Conservation (phyloP, 2,329 filamentous ascomycete species). For the Aspergillus sergii region DNA sequence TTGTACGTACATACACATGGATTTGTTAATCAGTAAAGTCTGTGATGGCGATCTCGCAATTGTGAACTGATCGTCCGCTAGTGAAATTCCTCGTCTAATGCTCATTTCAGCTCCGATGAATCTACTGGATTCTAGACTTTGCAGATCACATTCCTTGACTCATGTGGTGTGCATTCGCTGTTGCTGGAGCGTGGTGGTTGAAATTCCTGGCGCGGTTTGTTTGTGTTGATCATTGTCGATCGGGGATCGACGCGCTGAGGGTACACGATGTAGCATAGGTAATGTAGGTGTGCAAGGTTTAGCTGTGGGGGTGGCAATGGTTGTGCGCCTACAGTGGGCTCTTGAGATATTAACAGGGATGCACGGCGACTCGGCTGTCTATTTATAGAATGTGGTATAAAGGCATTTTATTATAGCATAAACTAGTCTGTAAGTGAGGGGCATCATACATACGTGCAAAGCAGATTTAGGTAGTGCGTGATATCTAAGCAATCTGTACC, state of each 20-base stretch:
- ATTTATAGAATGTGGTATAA: background rate
- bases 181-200: background rate
- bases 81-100: background rate
- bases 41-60: too few species aligned
- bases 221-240: background rate
- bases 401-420: background rate
- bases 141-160: background rate
- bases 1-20: background rate
- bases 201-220: background rate
- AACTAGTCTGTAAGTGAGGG: background rate
- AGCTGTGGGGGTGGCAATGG: background rate
- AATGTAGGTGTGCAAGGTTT: background rate
- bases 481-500: background rate
- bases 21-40: too few species aligned
- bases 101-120: background rate
- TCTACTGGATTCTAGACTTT: background rate
- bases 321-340: background rate
- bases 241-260: background rate
- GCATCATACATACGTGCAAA: conserved; percentile 3
- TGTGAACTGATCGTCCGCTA: background rate
- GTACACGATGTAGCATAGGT: background rate
- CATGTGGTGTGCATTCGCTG: background rate
- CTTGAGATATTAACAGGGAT: background rate
- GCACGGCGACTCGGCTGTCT: background rate
- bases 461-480: background rate